Conservation (phyloP, 352 stramenopile species). For the Phytophthora litchii region DNA sequence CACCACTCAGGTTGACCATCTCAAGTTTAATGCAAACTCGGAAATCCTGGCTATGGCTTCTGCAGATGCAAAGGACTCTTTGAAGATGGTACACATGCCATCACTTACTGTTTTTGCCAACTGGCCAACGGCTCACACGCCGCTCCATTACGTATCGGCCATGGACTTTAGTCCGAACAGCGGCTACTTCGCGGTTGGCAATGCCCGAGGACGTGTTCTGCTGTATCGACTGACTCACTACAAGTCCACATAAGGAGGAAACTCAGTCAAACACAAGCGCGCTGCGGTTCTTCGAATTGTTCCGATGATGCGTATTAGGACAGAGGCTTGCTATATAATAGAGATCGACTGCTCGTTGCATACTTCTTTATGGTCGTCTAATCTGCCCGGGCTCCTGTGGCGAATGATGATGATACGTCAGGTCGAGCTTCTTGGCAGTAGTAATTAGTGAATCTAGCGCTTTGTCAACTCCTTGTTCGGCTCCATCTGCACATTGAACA, state of each 20-base stretch:
- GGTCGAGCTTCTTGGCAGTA: slow-evolving; percentile 61
- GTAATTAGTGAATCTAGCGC: slow-evolving; percentile 67
- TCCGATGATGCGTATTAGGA: slow-evolving; percentile 20
- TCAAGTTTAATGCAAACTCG: slow-evolving; percentile 93
- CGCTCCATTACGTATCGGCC: slow-evolving; percentile 96
- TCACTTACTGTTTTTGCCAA: slow-evolving; percentile 96
- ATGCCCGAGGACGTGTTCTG: slow-evolving; percentile 96
- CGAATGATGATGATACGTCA: slow-evolving; percentile 45
- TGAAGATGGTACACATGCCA: slow-evolving; percentile 96
- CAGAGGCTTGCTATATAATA: slow-evolving; percentile 49
- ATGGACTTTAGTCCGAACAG: slow-evolving; percentile 97
- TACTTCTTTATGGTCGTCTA: slow-evolving; percentile 17
- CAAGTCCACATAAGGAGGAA: slow-evolving; percentile 71
- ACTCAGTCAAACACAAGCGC: slow-evolving; percentile 24
- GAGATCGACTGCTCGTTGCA: slow-evolving; percentile 40
- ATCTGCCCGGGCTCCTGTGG: slow-evolving; percentile 12
- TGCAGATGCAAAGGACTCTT: slow-evolving; percentile 89
- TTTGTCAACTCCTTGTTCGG: slow-evolving; percentile 51
- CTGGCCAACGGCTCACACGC: slow-evolving; percentile 97
- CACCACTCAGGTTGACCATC: slow-evolving; percentile 88
- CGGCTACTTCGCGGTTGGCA: slow-evolving; percentile 95
- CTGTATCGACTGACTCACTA: slow-evolving; percentile 97
- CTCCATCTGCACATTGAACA: slow-evolving; percentile 15
- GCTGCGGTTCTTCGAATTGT: slow-evolving; percentile 16
- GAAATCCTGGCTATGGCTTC: slow-evolving; percentile 96